These are phyloP conservation scores for Cicer pinnatifidum DNA, from an alignment of 306 rosid species.

Conservation along the genomic window DNA sequence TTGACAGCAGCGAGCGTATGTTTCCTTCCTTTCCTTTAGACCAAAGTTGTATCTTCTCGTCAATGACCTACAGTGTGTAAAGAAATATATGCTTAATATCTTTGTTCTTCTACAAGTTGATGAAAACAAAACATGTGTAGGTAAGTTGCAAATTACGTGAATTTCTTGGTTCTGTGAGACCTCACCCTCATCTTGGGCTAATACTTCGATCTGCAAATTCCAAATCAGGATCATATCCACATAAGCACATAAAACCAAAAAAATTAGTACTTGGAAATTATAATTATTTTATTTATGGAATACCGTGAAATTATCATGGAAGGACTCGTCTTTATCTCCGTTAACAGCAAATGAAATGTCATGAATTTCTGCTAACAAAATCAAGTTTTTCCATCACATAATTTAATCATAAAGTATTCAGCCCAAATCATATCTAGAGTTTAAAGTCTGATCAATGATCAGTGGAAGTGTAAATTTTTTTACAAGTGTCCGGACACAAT, in stretches of 20 bases:
- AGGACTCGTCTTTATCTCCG: constrained; percentile 59
- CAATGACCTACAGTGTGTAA: constrained; percentile 61
- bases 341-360: constrained; percentile 45
- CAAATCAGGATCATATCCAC: constrained; percentile 46
- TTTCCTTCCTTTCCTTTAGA: constrained; percentile 91
- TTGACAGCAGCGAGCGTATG: constrained; percentile 88
- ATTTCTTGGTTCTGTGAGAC: constrained; percentile 41
- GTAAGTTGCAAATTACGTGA: constrained; percentile 54
- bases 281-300: constrained; percentile 30
- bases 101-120: constrained; percentile 25
- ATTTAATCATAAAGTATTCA: background rate
- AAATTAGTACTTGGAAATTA: background rate
- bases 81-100: constrained; percentile 35
- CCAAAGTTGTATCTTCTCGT: constrained; percentile 81
- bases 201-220: constrained; percentile 62
- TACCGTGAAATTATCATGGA: constrained; percentile 69
- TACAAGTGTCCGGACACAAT: constrained; percentile 11
- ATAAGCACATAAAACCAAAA: constrained; percentile 13
- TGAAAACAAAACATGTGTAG: constrained; percentile 28
- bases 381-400: constrained; percentile 40
- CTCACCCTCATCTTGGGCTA: constrained; percentile 61
- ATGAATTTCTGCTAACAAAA: constrained; percentile 54
- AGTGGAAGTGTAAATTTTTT: background rate
- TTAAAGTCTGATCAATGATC: constrained; percentile 8
- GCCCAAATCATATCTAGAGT: constrained; percentile 30